Conservation (phyloP, 2,329 filamentous ascomycete genomes). For the Arthrobotrys musiformis region DNA sequence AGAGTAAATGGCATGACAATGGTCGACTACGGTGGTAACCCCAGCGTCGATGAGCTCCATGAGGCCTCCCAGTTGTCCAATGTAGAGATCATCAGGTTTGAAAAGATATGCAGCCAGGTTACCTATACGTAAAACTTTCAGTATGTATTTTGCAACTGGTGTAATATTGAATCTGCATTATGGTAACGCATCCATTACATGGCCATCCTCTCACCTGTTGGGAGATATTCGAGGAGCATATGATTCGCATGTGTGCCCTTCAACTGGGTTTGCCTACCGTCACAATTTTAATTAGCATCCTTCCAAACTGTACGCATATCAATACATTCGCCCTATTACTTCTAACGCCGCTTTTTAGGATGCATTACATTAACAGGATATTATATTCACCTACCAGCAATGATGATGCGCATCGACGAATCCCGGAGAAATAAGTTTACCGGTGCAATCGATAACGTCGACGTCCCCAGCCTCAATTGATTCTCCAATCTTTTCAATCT, state of each 20-base stretch:
- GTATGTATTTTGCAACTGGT: slow-evolving; percentile 22
- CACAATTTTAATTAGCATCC: not conserved
- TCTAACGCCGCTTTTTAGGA: no score
- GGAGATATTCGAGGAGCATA: slow-evolving; percentile 64
- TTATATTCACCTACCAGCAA: slow-evolving; percentile 62
- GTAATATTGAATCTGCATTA: not conserved
- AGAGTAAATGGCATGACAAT: slow-evolving; percentile 61
- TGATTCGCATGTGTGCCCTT: slow-evolving; percentile 63
- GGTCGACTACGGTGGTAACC: slow-evolving; percentile 64
- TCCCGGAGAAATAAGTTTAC: slow-evolving; percentile 64
- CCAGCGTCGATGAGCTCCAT: slow-evolving; percentile 64
- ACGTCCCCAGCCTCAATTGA: slow-evolving; percentile 31
- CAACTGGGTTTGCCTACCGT: slow-evolving; percentile 61
- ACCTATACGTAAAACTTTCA: slow-evolving; percentile 47
- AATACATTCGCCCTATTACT: not conserved
- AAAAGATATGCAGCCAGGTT: slow-evolving; percentile 63
- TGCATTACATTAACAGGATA: no score
- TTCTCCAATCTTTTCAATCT: slow-evolving; percentile 29
- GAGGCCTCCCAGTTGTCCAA: slow-evolving; percentile 64
- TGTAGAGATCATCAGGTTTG: slow-evolving; percentile 65
- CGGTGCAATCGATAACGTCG: slow-evolving; percentile 63
- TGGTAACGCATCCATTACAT: slow-evolving; percentile 10
- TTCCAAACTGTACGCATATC: not conserved
- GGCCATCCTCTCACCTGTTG: slow-evolving; percentile 59
- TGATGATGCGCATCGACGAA: slow-evolving; percentile 66